These are phyloP conservation scores for Prunus mume DNA, from an alignment of 306 rosid species.

Conservation along the genomic window DNA sequence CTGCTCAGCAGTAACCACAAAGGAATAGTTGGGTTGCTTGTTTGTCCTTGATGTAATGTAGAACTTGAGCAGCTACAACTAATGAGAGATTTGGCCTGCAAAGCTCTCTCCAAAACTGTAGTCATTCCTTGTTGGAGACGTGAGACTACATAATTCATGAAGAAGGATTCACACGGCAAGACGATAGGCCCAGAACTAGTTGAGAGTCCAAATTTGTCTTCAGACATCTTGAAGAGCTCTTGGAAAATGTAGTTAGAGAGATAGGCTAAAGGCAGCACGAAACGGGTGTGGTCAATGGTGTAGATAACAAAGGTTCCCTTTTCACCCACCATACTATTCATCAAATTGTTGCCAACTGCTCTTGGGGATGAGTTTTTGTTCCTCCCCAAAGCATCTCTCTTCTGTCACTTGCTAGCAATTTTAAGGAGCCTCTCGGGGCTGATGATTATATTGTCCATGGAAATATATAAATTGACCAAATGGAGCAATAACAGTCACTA, in stretches of 20 bases:
- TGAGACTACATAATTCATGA: neutral
- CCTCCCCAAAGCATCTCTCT: too few relatives aligned
- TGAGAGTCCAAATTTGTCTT: neutral
- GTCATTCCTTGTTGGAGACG: neutral
- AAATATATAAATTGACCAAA: neutral
- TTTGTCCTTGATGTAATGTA: neutral
- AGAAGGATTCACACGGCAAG: neutral
- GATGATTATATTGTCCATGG: neutral
- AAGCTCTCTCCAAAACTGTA: neutral
- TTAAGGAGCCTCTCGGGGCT: neutral
- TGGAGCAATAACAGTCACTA: too few relatives aligned
- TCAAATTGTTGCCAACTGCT: too few relatives aligned
- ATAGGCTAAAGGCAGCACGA: neutral
- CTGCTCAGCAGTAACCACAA: neutral
- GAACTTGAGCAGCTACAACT: neutral
- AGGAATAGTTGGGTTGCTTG: neutral
- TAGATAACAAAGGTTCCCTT: conserved; percentile 4
- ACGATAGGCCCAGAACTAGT: neutral
- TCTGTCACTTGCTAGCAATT: too few relatives aligned
- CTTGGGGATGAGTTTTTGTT: too few relatives aligned
- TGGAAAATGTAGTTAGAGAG: neutral
- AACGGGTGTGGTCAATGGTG: neutral
- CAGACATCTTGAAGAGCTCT: neutral
- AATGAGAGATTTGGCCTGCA: neutral
- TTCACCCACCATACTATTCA: too few relatives aligned